phyloP scores from a whole-genome alignment of 495 filamentous ascomycete genomes.

The Neurospora sp. region DNA sequence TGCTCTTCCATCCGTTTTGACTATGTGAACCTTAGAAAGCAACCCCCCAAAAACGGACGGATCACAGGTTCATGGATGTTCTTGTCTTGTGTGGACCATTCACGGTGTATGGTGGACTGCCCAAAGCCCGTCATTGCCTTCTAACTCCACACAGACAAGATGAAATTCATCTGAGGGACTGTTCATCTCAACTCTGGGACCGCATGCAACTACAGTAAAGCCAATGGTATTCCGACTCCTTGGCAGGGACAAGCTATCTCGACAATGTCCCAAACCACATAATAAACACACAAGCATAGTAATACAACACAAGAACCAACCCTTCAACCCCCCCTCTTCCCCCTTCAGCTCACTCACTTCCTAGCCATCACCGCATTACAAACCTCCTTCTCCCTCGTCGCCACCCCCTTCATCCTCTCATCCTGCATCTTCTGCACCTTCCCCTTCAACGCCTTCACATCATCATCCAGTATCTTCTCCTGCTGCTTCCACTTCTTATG shows the following conservation, averaged over 20 bases:
- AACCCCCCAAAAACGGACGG: neutral
- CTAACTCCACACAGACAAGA: neutral
- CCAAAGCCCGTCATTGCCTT: neutral
- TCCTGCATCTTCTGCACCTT: constrained; percentile 70
- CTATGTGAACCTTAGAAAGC: neutral
- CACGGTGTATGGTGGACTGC: neutral
- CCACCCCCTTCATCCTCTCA: constrained; percentile 54
- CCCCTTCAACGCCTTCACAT: constrained; percentile 54
- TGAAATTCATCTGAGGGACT: neutral
- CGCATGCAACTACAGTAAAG: neutral
- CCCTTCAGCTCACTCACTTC: neutral
- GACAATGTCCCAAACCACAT: too few relatives aligned
- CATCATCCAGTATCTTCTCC: constrained; percentile 50
- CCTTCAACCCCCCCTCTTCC: neutral
- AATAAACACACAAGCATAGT: neutral
- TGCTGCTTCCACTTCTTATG: constrained; percentile 56
- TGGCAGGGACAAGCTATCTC: too few relatives aligned
- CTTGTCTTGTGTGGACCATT: neutral
- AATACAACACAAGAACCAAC: neutral
- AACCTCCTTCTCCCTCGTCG: constrained; percentile 54
- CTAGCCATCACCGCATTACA: constrained; percentile 33
- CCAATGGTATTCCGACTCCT: neutral
- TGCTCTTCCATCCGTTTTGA: neutral
- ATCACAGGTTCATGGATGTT: neutral
- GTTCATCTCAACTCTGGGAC: neutral